Base-by-base conservation (phyloP, 805 yeast species). In the Saturnispora sanitii region DNA sequence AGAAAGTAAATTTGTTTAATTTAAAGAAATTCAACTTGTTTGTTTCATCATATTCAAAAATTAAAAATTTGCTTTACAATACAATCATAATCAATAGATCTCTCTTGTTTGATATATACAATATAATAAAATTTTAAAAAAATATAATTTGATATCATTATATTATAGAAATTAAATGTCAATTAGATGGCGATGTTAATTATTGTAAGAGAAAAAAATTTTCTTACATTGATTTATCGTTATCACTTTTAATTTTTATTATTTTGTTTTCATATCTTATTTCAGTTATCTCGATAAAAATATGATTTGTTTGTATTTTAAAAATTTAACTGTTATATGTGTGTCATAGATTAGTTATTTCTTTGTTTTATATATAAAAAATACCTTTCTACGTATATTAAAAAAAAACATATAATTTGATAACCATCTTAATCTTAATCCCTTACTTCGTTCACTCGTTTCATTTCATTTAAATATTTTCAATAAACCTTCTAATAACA, bases 1-100 rank as follows among this genome's bases (percentile, higher is more conserved):
- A 85, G 86, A 75, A 92, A 90, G 86, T 90, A 85, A 82, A 55
- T 38, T 25, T 33, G 35, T 32, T 17, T 32, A 32, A 13, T 32
- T 20, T 20, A 19, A 32, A 32, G 35, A 32, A 12, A 29, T n/a
- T 29, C 33, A 17, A 6, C 15, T 16, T 29, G 20, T 16, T 8
- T 29, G 18, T 17, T 6, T 16, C 17, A 15, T 15, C 20, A 9
- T 27, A 9, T 27, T 5, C 5, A 9, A 27, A 27, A 9, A 23
- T 23, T 23, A 7, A 23, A 23, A 11, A 7, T 23, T 23, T 11
- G 9, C 11, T 23, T 23, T 23, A n/a, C n/a, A n/a, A n/a, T n/a
- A n/a, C n/a, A n/a, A n/a, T n/a, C n/a, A n/a, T n/a, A n/a, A n/a
- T n/a, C n/a, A n/a, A n/a, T n/a, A n/a, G n/a, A n/a, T n/a, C n/a